Base-by-base conservation (phyloP, 495 filamentous ascomycete species). In the Penicillium turbatum region DNA sequence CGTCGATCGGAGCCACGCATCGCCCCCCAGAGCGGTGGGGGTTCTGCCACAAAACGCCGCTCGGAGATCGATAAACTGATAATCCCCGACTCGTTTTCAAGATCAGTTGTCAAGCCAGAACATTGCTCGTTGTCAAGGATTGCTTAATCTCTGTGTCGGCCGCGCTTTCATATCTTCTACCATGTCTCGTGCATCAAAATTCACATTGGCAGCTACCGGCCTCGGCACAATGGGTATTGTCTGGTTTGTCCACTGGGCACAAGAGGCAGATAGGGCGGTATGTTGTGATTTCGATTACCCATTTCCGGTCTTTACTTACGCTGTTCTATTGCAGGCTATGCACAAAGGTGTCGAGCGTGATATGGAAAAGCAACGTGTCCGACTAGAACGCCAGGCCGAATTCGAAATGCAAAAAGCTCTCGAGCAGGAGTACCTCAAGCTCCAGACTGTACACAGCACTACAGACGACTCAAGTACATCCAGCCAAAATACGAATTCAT, bases 301-400 rank as follows among this genome's bases (percentile, higher is more conserved):
- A 27, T 15, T 27, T 11, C 32, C n/a, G 32, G 15, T 3, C 35
- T 12, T 50, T 51, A 36, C 46, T 57, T 17, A 53, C 51, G 40
- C 44, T 54, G 63, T 27, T 51, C 5, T 21, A 26, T 30, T 24
- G 35, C 65, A 96, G 92, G 88, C 89, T 37, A 99, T 99, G 93
- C 93, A 99, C 66, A 82, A 83, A 51, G 95, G 95, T 13, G 93
- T 99, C 7, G 76, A 97, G 60, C 88, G 92, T 38, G 95, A 97
- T 61, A 88, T 96, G 76, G 92, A 97, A 63, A 92, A 95, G 67
- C 91, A 96, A 64, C 83, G 86, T 30, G 63, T 97, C 44, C 96
- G 96, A 73, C 79, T 81, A 58, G 88, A 95, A 67, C 84, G 95
- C 19, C 87, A 91, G 69, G 82, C 88, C 50, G 95, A 99, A 55